Percentiles rank a stretch among this genome's conserved stretches.
Conservation (phyloP, 768 basidiomycete species). For the Xerocomellus intermedius region DNA sequence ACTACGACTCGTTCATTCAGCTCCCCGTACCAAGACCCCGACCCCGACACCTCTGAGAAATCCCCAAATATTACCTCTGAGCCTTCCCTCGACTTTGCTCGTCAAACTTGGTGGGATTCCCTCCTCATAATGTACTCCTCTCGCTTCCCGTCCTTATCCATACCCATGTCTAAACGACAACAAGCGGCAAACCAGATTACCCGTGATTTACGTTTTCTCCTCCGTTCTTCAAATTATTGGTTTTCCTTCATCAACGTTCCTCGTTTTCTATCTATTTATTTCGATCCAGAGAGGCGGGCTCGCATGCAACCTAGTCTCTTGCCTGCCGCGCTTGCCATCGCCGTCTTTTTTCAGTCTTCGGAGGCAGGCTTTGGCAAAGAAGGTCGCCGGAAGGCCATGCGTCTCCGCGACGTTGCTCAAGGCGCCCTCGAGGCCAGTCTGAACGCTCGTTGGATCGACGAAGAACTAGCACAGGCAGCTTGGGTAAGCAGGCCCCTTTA, state of each 20-base stretch:
- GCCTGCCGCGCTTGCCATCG: conserved; percentile 58
- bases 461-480: conserved; percentile 70
- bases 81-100: conserved; percentile 65
- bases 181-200: conserved; percentile 45
- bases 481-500: conserved; percentile 50
- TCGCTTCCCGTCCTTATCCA: conserved; percentile 34
- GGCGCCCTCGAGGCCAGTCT: conserved; percentile 68
- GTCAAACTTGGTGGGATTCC: conserved; percentile 80
- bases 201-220: conserved; percentile 60
- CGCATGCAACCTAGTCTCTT: conserved; percentile 68
- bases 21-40: conserved; percentile 10
- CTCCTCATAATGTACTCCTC: conserved; percentile 53
- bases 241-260: conserved; percentile 74
- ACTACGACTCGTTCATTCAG: conserved; percentile 4
- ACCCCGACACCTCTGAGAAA: conserved; percentile 13
- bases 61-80: conserved; percentile 40
- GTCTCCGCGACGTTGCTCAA: conserved; percentile 67
- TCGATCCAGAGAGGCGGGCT: conserved; percentile 51
- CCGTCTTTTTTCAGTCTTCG: conserved; percentile 70
- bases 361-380: conserved; percentile 50
- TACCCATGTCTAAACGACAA: conserved; percentile 46
- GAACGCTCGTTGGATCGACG: conserved; percentile 70
- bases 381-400: conserved; percentile 57
- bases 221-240: conserved; percentile 66
- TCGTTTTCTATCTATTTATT: conserved; percentile 59